Conservation (phyloP, 495 filamentous ascomycete genomes). For the Aspergillus nidulans region DNA sequence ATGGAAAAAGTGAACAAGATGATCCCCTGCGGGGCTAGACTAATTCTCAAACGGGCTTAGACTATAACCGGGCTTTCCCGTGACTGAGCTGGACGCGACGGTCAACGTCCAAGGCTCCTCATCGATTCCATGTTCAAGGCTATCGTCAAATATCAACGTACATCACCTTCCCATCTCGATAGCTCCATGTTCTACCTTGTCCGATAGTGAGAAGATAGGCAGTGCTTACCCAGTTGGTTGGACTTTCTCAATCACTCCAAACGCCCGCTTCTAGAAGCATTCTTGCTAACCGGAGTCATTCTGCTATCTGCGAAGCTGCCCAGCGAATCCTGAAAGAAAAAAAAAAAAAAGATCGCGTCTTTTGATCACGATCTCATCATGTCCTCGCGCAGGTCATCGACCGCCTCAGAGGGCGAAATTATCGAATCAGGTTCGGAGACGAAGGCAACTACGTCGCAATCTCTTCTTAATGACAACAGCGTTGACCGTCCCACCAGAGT, state of each 20-base stretch:
- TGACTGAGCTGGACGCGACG: constrained; percentile 8
- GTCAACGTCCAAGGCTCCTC: neutral
- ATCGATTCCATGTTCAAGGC: neutral
- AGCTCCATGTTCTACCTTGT: constrained; percentile 17
- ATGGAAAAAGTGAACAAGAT: constrained; percentile 11
- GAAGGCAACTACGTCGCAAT: constrained; percentile 73
- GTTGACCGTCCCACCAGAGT: constrained; percentile 71
- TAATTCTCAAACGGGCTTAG: constrained; percentile 17
- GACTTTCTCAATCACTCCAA: constrained; percentile 38
- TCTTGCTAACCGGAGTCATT: constrained; percentile 25
- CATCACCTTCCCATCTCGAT: neutral
- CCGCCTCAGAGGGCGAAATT: constrained; percentile 79
- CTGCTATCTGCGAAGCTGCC: constrained; percentile 26
- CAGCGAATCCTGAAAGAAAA: neutral
- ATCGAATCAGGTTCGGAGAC: constrained; percentile 65
- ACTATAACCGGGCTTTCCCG: constrained; percentile 9
- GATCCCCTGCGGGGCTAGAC: constrained; percentile 13
- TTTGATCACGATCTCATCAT: constrained; percentile 16
- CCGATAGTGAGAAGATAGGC: constrained; percentile 18
- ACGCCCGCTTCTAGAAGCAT: constrained; percentile 12
- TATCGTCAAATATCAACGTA: neutral
- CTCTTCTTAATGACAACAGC: constrained; percentile 67
- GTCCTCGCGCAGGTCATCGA: constrained; percentile 42
- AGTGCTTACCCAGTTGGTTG: constrained; percentile 37
- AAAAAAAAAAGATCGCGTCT: neutral